These are phyloP conservation scores for sunflower (Helianthus annuus) DNA, from an alignment of 129 eudicot genomes.

Conservation along the genomic window DNA sequence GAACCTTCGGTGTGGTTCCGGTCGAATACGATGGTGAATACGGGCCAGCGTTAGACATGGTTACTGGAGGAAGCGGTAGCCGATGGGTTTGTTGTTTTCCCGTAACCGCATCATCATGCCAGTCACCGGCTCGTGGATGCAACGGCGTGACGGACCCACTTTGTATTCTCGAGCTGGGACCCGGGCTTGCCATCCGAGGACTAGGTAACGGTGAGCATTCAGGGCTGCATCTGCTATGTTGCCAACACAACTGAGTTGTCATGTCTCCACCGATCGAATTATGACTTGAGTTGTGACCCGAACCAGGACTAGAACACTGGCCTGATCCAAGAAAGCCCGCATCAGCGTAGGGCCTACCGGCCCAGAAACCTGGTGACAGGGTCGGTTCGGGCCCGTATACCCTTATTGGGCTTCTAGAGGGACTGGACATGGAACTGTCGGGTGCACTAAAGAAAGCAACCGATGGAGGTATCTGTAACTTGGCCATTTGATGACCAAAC, in stretches of 20 bases:
- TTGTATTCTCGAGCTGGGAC: constrained; percentile 56
- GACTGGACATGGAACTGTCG: constrained; percentile 62
- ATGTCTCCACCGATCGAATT: constrained; percentile 62
- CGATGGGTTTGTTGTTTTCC: constrained; percentile 53
- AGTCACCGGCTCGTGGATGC: constrained; percentile 51
- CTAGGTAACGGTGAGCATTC: constrained; percentile 72
- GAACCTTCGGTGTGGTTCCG: constrained; percentile 40
- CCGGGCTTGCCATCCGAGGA: constrained; percentile 69
- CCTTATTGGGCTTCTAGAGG: constrained; percentile 64
- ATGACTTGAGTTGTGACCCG: constrained; percentile 63
- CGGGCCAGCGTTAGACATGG: constrained; percentile 40
- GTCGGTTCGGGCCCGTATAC: constrained; percentile 39
- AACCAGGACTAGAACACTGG: constrained; percentile 67
- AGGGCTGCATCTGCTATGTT: constrained; percentile 58
- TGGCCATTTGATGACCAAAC: constrained; percentile 36
- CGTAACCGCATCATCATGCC: constrained; percentile 37
- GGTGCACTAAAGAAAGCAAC: constrained; percentile 58
- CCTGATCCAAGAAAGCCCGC: constrained; percentile 47
- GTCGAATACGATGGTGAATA: constrained; percentile 55
- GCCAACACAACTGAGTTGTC: constrained; percentile 43
- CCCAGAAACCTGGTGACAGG: constrained; percentile 40
- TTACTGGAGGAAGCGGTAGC: constrained; percentile 59
- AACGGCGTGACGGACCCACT: constrained; percentile 64
- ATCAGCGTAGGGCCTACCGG: constrained; percentile 38
- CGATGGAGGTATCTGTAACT: constrained; percentile 48